Conservation (phyloP, 2,329 filamentous ascomycete genomes). For the Apiospora aurea region DNA sequence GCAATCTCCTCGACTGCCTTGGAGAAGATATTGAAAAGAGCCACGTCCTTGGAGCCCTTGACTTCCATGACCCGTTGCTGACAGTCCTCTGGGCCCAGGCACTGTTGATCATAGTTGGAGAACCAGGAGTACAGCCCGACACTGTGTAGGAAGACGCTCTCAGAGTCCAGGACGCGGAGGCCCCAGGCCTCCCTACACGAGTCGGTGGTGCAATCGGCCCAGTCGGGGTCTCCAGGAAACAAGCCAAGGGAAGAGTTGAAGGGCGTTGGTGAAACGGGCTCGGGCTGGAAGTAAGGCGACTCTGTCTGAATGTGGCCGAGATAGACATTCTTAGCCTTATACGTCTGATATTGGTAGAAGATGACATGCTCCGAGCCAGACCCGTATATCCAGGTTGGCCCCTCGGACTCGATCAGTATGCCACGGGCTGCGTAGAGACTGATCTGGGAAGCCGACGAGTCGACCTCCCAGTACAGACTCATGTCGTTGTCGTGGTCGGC, state of each 20-base stretch:
- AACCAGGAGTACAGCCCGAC: background rate
- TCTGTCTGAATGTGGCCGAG: conserved; percentile 51
- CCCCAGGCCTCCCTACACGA: conserved; percentile 53
- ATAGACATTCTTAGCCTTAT: background rate
- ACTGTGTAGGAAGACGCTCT: conserved; percentile 57
- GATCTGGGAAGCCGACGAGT: conserved; percentile 34
- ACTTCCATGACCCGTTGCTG: conserved; percentile 42
- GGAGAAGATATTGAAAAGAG: too few species aligned
- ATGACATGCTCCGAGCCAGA: conserved; percentile 35
- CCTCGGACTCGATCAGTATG: conserved; percentile 42
- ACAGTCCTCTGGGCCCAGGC: conserved; percentile 54
- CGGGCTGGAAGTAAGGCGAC: conserved; percentile 54
- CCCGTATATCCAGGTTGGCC: conserved; percentile 47
- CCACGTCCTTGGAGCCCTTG: too few species aligned
- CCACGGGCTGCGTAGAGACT: conserved; percentile 46
- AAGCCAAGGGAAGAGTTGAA: conserved; percentile 33
- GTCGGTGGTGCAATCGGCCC: background rate
- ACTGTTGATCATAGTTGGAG: conserved; percentile 40
- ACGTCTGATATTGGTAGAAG: background rate
- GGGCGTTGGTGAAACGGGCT: conserved; percentile 51
- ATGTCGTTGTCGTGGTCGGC: conserved; percentile 67
- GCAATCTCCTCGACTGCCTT: too few species aligned
- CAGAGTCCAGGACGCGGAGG: conserved; percentile 56
- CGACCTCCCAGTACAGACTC: conserved; percentile 46
- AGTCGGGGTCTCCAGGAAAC: background rate